A percentile compares a stretch with the other conserved stretches of the same genome.
Evolutionary conservation across 306 rosid genomes (phyloP).

Genomic region (Argentina anserina): DNA sequence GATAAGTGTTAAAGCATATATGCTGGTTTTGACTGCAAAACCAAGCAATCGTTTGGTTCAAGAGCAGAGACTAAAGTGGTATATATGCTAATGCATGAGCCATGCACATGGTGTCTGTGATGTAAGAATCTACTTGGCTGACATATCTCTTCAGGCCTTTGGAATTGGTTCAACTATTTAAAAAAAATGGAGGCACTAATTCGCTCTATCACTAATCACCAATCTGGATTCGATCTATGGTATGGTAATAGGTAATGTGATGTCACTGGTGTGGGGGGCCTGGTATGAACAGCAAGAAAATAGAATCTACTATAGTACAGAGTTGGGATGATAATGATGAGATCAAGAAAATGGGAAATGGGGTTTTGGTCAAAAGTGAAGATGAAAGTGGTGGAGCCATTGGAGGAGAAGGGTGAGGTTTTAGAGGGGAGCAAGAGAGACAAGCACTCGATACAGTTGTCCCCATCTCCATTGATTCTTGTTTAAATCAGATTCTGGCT

Average conservation of each 20-base stretch:
- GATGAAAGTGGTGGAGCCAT: constrained; percentile 39
- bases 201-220: too few relatives aligned
- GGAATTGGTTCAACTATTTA: neutral
- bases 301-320: neutral
- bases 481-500: constrained; percentile 1
- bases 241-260: neutral
- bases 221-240: neutral
- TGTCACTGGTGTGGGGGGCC: neutral
- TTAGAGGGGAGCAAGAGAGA: constrained; percentile 32
- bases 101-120: constrained; percentile 34
- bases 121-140: neutral
- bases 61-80: neutral
- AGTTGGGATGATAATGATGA: neutral
- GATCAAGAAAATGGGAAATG: constrained; percentile 20
- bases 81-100: constrained; percentile 24
- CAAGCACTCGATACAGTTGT: constrained; percentile 40
- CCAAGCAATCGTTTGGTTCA: constrained; percentile 9
- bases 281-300: neutral
- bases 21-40: constrained; percentile 27
- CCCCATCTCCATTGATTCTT: constrained; percentile 33
- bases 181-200: neutral
- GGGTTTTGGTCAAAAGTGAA: constrained; percentile 51
- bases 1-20: constrained; percentile 20
- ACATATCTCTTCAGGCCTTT: neutral
- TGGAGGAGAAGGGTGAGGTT: constrained; percentile 25